Evolutionary conservation across 305 asterid genomes (phyloP).

Genomic region (Fraxinus ornus): DNA sequence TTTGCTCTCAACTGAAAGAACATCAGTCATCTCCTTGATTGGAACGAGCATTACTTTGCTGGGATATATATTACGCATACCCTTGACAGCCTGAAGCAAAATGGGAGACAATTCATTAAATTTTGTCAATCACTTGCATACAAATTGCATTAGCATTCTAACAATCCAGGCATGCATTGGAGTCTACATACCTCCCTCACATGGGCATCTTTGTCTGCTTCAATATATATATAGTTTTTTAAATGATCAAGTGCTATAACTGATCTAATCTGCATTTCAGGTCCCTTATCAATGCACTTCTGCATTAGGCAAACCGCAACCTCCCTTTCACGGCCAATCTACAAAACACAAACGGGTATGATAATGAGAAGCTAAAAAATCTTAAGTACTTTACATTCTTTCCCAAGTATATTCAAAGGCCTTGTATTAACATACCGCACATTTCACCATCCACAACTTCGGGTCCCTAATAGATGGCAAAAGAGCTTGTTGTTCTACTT

Average conservation of each 20-base stretch:
- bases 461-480: slow-evolving; percentile 97
- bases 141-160: background rate
- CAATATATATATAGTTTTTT: slow-evolving; percentile 72
- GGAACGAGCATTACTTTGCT: slow-evolving; percentile 81
- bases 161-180: slow-evolving; percentile 1
- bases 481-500: slow-evolving; percentile 96
- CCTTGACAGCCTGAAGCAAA: slow-evolving; percentile 70
- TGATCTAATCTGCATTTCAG: slow-evolving; percentile 86
- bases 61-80: slow-evolving; percentile 83
- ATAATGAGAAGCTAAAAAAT: background rate
- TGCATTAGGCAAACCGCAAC: slow-evolving; percentile 96
- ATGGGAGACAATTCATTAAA: slow-evolving; percentile 5
- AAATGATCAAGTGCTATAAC: slow-evolving; percentile 91
- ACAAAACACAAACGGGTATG: slow-evolving; percentile 12
- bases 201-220: slow-evolving; percentile 96
- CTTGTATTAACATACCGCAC: slow-evolving; percentile 69
- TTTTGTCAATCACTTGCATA: background rate
- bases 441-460: slow-evolving; percentile 96
- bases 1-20: slow-evolving; percentile 94
- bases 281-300: slow-evolving; percentile 78
- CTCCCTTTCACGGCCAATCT: slow-evolving; percentile 98
- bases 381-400: background rate
- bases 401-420: slow-evolving; percentile 4
- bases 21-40: slow-evolving; percentile 98
- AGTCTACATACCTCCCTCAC: slow-evolving; percentile 74